Evolutionary conservation across 2,329 filamentous ascomycete species (phyloP).

Genomic region (Diaporthe sp.): DNA sequence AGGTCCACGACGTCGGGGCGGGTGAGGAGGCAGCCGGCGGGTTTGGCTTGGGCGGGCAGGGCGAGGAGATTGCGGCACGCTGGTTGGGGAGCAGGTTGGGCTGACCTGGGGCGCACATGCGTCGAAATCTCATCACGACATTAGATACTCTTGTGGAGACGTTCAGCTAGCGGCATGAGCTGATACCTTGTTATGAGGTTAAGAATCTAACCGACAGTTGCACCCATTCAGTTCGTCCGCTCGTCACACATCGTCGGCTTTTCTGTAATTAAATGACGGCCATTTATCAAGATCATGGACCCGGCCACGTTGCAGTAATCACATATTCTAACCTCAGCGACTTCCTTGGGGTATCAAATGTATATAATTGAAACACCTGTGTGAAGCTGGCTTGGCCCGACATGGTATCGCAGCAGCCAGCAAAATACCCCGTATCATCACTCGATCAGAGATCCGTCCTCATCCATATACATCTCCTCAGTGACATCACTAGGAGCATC

Average conservation of each 20-base stretch:
- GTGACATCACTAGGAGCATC: slow-evolving; percentile 46
- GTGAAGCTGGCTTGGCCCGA: neutral
- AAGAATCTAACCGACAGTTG: too few relatives aligned
- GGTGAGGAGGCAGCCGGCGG: slow-evolving; percentile 44
- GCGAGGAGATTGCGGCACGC: slow-evolving; percentile 26
- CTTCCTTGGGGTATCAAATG: neutral
- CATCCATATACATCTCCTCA: slow-evolving; percentile 49
- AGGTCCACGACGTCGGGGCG: slow-evolving; percentile 53
- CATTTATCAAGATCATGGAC: neutral
- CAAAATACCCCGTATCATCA: neutral
- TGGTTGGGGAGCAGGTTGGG: slow-evolving; percentile 37
- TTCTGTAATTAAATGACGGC: neutral
- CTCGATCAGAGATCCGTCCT: slow-evolving; percentile 50
- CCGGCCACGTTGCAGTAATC: too few relatives aligned
- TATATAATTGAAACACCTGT: neutral
- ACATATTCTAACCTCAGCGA: neutral
- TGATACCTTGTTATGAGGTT: neutral
- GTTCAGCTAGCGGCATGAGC: too few relatives aligned
- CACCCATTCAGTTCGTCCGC: neutral
- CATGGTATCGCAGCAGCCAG: neutral
- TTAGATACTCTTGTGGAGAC: neutral
- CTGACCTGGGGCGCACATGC: neutral
- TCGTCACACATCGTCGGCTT: neutral
- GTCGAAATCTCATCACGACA: too few relatives aligned
- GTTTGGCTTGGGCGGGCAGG: slow-evolving; percentile 10